Evolutionary conservation across 345 rosid genomes (phyloP), one percentile per base, ranked within the genome.

Genomic region (Moricandia arvensis): DNA sequence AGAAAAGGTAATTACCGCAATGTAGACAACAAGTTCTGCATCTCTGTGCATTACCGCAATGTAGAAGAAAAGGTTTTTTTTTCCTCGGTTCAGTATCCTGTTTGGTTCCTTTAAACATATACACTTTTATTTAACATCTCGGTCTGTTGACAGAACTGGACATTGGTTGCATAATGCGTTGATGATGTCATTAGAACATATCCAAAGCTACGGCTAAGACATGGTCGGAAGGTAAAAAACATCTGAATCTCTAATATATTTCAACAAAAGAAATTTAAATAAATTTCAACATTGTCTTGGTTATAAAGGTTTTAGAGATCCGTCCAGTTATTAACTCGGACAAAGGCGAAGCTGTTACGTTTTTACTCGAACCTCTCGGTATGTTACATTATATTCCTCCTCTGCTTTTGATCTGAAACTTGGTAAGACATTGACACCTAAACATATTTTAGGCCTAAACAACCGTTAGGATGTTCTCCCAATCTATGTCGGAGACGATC

Each of bases 331-430:
- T 94, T 69, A 66, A 92, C 67, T 92, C 97, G 98, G 92, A 94
- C 79, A 94, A 94, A 85, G 98, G 98, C 59, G 89, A 90, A 81
- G 97, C 99, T 66, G 89, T 95, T 5, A 83, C 80, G 18, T 92
- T 95, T 83, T 83, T 95, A 51, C 99, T 92, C 26, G 90, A 94
- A 84, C 92, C 98, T 68, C 92, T 95, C 5, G 98, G 98, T 91
- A 69, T 41, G 6, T 35, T 51, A 54, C 29, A 24, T 37, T 12
- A 41, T 41, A 31, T 15, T 4, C 21, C 60, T 70, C 31, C 8
- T 64, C 59, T 70, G 65, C 53, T 70, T 47, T 4, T 45, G 63
- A 16, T 31, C 6, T 65, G 18, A 58, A 45, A 15, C 59, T 43
- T 68, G 24, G 37, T 54, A 11, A 49, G 62, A 3, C 49, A 66